Evolutionary conservation across 768 basidiomycete species (phyloP), one percentile per base, ranked within the genome.

Genomic region (Hortiboletus flavorubellus): DNA sequence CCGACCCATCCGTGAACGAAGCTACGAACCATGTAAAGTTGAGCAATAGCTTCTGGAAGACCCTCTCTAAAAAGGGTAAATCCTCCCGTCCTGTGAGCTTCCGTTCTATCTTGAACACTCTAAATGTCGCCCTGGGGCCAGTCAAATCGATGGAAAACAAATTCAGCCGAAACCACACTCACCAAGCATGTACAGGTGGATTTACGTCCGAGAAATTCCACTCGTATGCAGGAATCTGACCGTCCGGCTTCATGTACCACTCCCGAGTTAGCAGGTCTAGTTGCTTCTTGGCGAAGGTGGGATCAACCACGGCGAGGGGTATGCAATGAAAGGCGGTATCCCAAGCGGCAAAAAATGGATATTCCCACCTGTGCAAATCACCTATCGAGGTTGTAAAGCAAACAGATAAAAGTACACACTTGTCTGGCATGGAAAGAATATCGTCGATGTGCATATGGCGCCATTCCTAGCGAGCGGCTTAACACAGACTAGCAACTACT

Each of bases 201-300:
- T 99, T 98, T 59, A 98, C 97, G 68, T 99, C 97, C 47, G 87
- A 83, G 65, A 97, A 98, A 69, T 99, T 98, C 97, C 97, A 99
- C 71, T 99, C 97, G 70, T 98, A 99, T 0, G 97, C 97, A 4
- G 97, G 97, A 54, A 99, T 89, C 66, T 97, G 95, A 35, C 97
- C 97, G 69, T 98, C 96, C 1, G 97, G 97, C 70, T 97, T 97
- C 90, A 93, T 91, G 74, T 98, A 99, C 97, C 97, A 99, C 73
- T 99, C 97, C 53, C 97, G 81, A 3, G 96, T 98, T 64, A 99
- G 80, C 56, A 98, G 69, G 70, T 98, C 96, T 35, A 99, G 81
- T 70, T 99, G 97, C 70, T 96, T 95, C 78, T 99, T 99, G 23
- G 97, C 95, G 65, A 97, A 98, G 1, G 85, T 78, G 2, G 97